A percentile compares a stretch with the other conserved stretches of the same genome.
Evolutionary conservation across 352 stramenopile genomes (phyloP).

Genomic region (Vaucheria bursata): DNA sequence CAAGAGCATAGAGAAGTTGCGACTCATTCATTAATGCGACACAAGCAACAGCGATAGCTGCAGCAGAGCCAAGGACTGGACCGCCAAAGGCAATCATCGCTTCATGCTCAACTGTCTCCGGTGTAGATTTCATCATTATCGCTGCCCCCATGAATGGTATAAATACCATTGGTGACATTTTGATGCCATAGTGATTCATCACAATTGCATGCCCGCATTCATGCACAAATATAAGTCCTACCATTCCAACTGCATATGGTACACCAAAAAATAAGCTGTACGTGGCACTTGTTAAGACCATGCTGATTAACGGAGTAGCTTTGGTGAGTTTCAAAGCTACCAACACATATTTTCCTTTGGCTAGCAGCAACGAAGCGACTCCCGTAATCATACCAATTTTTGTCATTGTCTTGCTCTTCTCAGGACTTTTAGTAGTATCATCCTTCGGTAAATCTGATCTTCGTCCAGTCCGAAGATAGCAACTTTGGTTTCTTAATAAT

Average conservation of each 20-base stretch:
- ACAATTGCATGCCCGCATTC: slow-evolving; percentile 60
- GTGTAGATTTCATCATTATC: slow-evolving; percentile 57
- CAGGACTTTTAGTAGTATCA: too few species aligned
- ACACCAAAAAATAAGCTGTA: slow-evolving; percentile 65
- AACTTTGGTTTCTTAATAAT: too few species aligned
- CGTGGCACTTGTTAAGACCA: slow-evolving; percentile 61
- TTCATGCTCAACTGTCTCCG: slow-evolving; percentile 2
- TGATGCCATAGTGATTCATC: slow-evolving; percentile 58
- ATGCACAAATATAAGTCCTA: slow-evolving; percentile 61
- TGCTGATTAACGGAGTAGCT: slow-evolving; percentile 58
- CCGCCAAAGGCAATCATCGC: slow-evolving; percentile 62
- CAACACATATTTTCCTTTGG: slow-evolving; percentile 66
- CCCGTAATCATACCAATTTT: neutral
- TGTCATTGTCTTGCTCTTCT: neutral
- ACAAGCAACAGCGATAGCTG: slow-evolving; percentile 50
- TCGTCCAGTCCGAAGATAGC: too few species aligned
- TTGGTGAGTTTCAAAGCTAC: slow-evolving; percentile 69
- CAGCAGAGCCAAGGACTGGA: slow-evolving; percentile 56
- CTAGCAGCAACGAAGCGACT: slow-evolving; percentile 27
- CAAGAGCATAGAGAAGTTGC: slow-evolving; percentile 61
- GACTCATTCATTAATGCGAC: slow-evolving; percentile 55
- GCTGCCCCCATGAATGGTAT: slow-evolving; percentile 67
- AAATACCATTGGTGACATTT: slow-evolving; percentile 60
- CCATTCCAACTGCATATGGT: slow-evolving; percentile 64
- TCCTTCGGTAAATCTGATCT: too few species aligned